Percentiles rank a stretch among this genome's conserved stretches.
phyloP scores from a whole-genome alignment of 2,329 filamentous ascomycete species.

The Alternaria brassicicola region DNA sequence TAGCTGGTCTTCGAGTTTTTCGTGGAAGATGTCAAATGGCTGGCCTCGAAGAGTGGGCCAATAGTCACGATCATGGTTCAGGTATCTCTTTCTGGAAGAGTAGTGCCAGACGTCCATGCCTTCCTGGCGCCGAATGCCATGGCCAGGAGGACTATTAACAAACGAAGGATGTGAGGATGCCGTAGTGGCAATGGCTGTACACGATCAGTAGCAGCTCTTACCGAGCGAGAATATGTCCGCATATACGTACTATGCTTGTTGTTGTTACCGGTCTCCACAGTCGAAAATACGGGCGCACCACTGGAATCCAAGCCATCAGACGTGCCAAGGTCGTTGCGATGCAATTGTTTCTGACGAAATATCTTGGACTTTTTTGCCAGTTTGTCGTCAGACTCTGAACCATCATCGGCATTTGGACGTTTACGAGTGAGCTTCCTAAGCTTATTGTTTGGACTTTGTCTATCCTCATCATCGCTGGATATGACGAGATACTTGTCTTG shows the following conservation, averaged over 20 bases:
- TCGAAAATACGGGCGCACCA: neutral
- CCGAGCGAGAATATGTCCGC: neutral
- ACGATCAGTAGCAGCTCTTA: slow-evolving; percentile 1
- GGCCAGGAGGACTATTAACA: neutral
- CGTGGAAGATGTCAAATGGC: slow-evolving; percentile 24
- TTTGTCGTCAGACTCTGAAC: neutral
- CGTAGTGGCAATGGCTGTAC: neutral
- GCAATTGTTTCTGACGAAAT: neutral
- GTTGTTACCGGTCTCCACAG: neutral
- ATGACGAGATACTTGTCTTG: slow-evolving; percentile 32
- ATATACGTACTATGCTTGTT: neutral
- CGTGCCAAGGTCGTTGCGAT: neutral
- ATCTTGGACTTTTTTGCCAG: neutral
- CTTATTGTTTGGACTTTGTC: neutral
- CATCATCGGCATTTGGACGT: neutral
- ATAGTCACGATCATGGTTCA: slow-evolving; percentile 9
- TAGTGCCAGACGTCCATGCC: slow-evolving; percentile 8
- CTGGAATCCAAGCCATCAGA: neutral
- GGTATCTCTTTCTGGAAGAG: slow-evolving; percentile 6
- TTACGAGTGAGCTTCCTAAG: neutral
- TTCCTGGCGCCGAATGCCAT: slow-evolving; percentile 2
- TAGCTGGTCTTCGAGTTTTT: slow-evolving; percentile 28
- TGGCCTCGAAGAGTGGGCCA: slow-evolving; percentile 16
- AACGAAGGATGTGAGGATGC: neutral
- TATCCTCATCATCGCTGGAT: slow-evolving; percentile 9